These are phyloP conservation scores for Populus simonii DNA, from an alignment of 345 rosid genomes.

Conservation along the genomic window DNA sequence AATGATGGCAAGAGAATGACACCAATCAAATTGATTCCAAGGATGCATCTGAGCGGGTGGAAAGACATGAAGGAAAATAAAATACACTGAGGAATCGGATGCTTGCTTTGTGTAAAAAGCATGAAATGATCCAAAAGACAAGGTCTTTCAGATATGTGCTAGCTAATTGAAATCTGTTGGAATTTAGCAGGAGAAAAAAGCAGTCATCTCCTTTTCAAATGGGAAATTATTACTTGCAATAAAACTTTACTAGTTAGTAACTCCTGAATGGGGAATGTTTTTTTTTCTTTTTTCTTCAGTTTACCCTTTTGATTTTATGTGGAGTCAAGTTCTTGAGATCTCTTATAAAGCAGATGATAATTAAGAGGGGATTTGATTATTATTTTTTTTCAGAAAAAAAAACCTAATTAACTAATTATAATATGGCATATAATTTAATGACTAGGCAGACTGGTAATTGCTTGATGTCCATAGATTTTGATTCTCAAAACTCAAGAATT, in stretches of 20 bases:
- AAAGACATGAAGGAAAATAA: slow-evolving; percentile 4
- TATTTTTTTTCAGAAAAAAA: too few relatives aligned
- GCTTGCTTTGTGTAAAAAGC: slow-evolving; percentile 27
- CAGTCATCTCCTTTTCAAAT: neutral
- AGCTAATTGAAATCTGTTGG: slow-evolving; percentile 8
- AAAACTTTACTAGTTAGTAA: neutral
- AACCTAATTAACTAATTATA: too few relatives aligned
- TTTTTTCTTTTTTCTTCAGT: too few relatives aligned
- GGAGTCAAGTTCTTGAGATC: neutral
- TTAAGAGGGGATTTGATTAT: too few relatives aligned
- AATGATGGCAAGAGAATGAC: slow-evolving; percentile 14
- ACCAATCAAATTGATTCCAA: slow-evolving; percentile 27
- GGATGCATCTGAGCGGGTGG: slow-evolving; percentile 18
- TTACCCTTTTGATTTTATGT: neutral
- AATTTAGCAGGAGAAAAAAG: slow-evolving; percentile 7
- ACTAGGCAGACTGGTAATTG: neutral
- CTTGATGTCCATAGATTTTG: neutral
- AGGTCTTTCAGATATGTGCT: neutral
- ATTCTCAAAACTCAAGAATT: neutral
- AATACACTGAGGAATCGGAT: slow-evolving; percentile 24
- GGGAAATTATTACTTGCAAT: slow-evolving; percentile 4
- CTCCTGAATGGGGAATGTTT: too few relatives aligned
- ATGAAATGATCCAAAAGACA: slow-evolving; percentile 21
- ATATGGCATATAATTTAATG: neutral
- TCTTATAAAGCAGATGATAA: too few relatives aligned